These are phyloP conservation scores for Blastocystis sp. DNA, from an alignment of 352 stramenopile genomes.

Conservation along the genomic window DNA sequence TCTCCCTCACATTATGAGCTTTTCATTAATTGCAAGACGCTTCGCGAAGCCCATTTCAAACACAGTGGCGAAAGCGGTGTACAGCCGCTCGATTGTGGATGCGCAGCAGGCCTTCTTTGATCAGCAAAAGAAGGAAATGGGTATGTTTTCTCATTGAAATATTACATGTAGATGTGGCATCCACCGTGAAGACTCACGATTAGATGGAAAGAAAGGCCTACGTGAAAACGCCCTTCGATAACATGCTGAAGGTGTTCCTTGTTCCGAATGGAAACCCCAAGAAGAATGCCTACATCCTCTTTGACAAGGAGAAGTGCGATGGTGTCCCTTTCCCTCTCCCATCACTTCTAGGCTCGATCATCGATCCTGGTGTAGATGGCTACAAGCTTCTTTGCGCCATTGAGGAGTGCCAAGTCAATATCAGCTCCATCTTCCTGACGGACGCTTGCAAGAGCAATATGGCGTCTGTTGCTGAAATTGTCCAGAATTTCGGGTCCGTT, in stretches of 20 bases:
- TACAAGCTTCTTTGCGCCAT: conserved; percentile 58
- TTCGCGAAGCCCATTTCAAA: not conserved
- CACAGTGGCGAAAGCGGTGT: not conserved
- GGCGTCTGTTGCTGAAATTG: not conserved
- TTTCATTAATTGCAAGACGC: not conserved
- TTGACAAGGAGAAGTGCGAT: not conserved
- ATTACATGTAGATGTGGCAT: not conserved
- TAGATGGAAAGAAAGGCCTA: too few species aligned
- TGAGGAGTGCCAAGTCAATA: conserved; percentile 47
- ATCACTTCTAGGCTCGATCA: conserved; percentile 11
- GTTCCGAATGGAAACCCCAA: conserved; percentile 45
- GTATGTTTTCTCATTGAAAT: not conserved
- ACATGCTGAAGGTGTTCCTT: conserved; percentile 49
- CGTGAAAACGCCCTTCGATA: not conserved
- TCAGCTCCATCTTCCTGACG: conserved; percentile 41
- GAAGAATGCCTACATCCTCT: conserved; percentile 60
- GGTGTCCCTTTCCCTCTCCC: not conserved
- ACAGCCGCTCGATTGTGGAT: not conserved
- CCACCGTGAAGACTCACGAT: too few species aligned
- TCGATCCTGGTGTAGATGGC: conserved; percentile 34
- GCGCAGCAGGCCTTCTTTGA: not conserved
- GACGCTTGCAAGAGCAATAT: conserved; percentile 15
- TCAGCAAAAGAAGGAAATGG: not conserved
- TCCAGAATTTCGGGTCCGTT: not conserved
- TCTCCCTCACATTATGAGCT: conserved; percentile 5